Conservation (phyloP, 2,329 filamentous ascomycete genomes). For the Epichloe festucae region DNA sequence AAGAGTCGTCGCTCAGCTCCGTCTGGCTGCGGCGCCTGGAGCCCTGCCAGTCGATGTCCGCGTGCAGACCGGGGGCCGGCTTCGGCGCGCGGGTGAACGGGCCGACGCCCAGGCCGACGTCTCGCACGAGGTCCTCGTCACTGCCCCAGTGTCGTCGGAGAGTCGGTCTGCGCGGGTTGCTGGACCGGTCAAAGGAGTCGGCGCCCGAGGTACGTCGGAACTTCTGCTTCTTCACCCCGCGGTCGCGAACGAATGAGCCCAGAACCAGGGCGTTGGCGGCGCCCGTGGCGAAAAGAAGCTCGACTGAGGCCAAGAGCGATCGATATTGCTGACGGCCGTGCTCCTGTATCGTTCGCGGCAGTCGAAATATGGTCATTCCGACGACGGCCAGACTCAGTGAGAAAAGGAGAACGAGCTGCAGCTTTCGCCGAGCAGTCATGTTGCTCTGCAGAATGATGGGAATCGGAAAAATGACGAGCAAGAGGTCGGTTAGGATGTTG, state of each 20-base stretch:
- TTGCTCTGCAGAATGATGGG: conserved; percentile 71
- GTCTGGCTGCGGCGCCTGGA: conserved; percentile 25
- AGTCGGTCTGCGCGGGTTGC: conserved; percentile 30
- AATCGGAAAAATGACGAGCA: conserved; percentile 80
- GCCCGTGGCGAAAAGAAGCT: conserved; percentile 76
- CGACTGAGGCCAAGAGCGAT: conserved; percentile 77
- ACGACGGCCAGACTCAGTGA: conserved; percentile 72
- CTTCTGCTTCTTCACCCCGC: conserved; percentile 79
- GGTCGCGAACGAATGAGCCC: conserved; percentile 82
- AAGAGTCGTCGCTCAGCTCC: conserved; percentile 32
- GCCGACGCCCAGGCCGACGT: conserved; percentile 56
- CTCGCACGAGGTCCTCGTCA: conserved; percentile 79
- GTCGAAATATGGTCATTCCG: conserved; percentile 64
- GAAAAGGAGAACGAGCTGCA: conserved; percentile 70
- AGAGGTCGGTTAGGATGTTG: conserved; percentile 78
- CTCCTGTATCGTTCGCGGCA: conserved; percentile 61
- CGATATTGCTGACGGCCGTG: conserved; percentile 73
- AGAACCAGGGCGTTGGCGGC: conserved; percentile 83
- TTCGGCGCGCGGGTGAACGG: conserved; percentile 25
- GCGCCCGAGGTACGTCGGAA: conserved; percentile 55
- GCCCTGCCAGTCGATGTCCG: conserved; percentile 36
- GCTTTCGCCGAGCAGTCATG: conserved; percentile 65
- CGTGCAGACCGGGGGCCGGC: conserved; percentile 17
- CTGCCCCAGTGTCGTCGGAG: conserved; percentile 66
- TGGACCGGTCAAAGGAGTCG: conserved; percentile 45